Conservation (phyloP, 2,329 filamentous ascomycete species). For the Fonsecaea pugnacius region DNA sequence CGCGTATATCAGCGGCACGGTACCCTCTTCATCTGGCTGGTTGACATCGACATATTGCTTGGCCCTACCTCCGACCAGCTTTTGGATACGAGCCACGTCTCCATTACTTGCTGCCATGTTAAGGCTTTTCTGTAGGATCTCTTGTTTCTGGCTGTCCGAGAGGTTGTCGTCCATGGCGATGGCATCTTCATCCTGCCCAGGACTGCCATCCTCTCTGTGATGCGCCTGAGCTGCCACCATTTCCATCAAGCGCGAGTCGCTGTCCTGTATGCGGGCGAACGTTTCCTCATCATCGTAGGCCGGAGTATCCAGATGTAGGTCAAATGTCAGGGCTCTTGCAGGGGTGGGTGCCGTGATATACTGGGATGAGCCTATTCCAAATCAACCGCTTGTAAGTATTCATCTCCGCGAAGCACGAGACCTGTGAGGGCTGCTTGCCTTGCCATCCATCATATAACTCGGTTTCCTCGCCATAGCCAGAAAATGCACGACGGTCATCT, state of each 20-base stretch:
- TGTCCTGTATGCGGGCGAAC: constrained; percentile 68
- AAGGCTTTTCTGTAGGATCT: constrained; percentile 81
- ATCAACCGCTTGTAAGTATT: constrained; percentile 16
- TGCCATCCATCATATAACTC: constrained; percentile 99
- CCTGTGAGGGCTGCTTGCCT: constrained; percentile 59
- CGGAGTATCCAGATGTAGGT: constrained; percentile 79
- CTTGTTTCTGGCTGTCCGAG: constrained; percentile 75
- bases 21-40: constrained; percentile 88
- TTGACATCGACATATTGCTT: constrained; percentile 81
- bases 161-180: constrained; percentile 76
- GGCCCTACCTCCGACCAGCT: constrained; percentile 74
- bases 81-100: constrained; percentile 78
- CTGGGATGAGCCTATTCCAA: constrained; percentile 79
- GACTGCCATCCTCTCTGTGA: constrained; percentile 65
- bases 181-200: constrained; percentile 77
- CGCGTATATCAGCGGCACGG: constrained; percentile 94
- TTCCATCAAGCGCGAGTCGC: constrained; percentile 85
- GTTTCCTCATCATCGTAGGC: constrained; percentile 70
- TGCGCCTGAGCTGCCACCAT: constrained; percentile 96
- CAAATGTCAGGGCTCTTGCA: constrained; percentile 83
- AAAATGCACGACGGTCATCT: constrained; percentile 77
- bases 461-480: constrained; percentile 74
- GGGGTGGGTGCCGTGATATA: constrained; percentile 86
- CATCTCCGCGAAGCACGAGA: constrained; percentile 19
- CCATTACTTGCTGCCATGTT: constrained; percentile 98